These are phyloP conservation scores for Austropuccinia psidii DNA, from an alignment of 1,284 basidiomycete genomes.

Conservation along the genomic window DNA sequence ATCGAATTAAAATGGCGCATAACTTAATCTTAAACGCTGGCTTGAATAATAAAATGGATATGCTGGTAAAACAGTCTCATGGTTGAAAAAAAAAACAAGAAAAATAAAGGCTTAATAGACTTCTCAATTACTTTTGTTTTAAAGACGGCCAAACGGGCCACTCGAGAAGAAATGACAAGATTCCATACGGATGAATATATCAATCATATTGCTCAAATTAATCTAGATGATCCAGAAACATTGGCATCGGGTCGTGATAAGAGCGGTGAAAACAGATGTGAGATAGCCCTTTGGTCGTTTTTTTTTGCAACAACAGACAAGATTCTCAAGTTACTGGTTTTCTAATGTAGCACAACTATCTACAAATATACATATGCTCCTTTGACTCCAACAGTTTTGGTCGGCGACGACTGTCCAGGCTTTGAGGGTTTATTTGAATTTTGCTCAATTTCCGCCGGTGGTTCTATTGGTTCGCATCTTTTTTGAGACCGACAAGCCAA, in stretches of 20 bases:
- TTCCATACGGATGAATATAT: constrained; percentile 99
- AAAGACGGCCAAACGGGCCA: constrained; percentile 73
- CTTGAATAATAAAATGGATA: constrained; percentile 82
- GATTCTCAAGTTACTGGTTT: not conserved
- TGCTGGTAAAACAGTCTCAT: constrained; percentile 58
- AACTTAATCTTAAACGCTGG: constrained; percentile 83
- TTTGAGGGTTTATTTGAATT: constrained; percentile 97
- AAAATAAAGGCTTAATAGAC: not conserved
- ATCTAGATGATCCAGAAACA: constrained; percentile 57
- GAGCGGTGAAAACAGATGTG: constrained; percentile 53
- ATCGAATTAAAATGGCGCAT: constrained; percentile 84
- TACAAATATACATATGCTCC: not conserved
- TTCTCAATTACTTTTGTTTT: constrained; percentile 9
- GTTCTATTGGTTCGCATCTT: constrained; percentile 47
- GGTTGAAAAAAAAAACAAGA: not conserved
- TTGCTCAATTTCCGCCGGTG: constrained; percentile 91
- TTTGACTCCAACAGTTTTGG: constrained; percentile 52
- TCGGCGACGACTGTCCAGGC: constrained; percentile 90
- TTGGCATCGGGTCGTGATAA: constrained; percentile 58
- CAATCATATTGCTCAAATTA: constrained; percentile 76
- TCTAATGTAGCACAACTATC: not conserved
- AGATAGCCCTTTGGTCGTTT: not conserved
- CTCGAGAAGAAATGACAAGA: constrained; percentile 71
- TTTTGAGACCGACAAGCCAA: not conserved
- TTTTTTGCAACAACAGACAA: not conserved